Conservation (phyloP, 345 rosid genomes). For the Cochlearia excelsa region DNA sequence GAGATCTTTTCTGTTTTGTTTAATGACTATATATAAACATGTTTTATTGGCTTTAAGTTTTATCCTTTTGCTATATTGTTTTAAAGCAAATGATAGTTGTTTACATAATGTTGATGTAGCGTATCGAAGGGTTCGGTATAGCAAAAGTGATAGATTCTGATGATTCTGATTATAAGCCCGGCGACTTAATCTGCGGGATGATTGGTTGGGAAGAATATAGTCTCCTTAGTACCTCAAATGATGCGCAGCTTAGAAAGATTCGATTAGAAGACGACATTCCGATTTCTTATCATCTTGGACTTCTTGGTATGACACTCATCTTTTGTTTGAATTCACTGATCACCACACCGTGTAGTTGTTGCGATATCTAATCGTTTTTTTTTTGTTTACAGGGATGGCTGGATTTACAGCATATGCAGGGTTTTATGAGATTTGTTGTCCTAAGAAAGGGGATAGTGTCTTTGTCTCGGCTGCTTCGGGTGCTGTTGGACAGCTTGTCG, state of each 20-base stretch:
- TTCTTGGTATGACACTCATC: constrained; percentile 50
- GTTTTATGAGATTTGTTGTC: constrained; percentile 59
- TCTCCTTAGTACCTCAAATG: constrained; percentile 39
- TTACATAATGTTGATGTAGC: constrained; percentile 37
- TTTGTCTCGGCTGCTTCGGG: constrained; percentile 76
- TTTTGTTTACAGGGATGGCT: constrained; percentile 54
- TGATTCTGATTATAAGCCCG: constrained; percentile 47
- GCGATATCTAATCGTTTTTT: not conserved
- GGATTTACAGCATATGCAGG: constrained; percentile 76
- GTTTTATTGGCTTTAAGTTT: not conserved
- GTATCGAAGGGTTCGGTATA: constrained; percentile 69
- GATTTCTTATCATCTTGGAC: constrained; percentile 66
- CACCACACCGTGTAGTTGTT: not conserved
- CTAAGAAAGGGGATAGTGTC: constrained; percentile 53
- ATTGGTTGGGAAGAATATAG: constrained; percentile 83
- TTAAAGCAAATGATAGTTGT: not conserved
- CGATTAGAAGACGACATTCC: constrained; percentile 48
- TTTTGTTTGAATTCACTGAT: not conserved
- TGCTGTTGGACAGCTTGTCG: constrained; percentile 78
- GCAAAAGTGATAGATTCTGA: constrained; percentile 67
- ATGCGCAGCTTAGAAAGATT: constrained; percentile 46
- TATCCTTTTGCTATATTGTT: too few relatives aligned
- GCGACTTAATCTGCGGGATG: constrained; percentile 55
- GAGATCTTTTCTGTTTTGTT: not conserved
- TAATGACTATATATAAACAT: too few relatives aligned